phyloP scores from a whole-genome alignment of 2,329 filamentous ascomycete species.

The Talaromyces sp. region DNA sequence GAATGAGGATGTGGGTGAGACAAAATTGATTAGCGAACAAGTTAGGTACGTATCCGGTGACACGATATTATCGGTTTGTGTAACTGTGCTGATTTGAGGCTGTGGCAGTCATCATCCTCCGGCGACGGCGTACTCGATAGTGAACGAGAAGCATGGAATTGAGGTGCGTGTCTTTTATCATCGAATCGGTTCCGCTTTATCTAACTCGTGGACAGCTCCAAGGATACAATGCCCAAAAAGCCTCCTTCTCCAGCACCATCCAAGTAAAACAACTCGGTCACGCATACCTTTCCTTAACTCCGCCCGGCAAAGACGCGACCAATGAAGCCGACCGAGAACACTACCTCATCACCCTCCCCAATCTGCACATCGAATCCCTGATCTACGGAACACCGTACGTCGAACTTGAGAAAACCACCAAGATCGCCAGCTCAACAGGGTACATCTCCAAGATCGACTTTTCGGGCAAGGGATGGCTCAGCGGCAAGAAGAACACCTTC shows the following conservation, averaged over 20 bases:
- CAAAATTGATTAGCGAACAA: slow-evolving; percentile 87
- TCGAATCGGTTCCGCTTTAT: not conserved
- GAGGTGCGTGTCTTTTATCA: slow-evolving; percentile 36
- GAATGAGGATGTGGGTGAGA: slow-evolving; percentile 64
- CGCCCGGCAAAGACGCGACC: slow-evolving; percentile 52
- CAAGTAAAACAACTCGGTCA: slow-evolving; percentile 94
- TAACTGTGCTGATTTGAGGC: slow-evolving; percentile 13
- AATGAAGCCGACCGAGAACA: slow-evolving; percentile 52
- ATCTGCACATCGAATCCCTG: slow-evolving; percentile 88
- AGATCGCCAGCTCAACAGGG: slow-evolving; percentile 81
- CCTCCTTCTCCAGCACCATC: slow-evolving; percentile 89
- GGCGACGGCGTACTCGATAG: slow-evolving; percentile 89
- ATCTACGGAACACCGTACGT: slow-evolving; percentile 74
- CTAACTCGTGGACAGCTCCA: slow-evolving; percentile 43
- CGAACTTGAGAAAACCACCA: slow-evolving; percentile 80
- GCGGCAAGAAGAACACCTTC: slow-evolving; percentile 92
- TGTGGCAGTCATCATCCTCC: slow-evolving; percentile 74
- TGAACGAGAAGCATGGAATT: slow-evolving; percentile 79
- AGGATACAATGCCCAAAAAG: slow-evolving; percentile 95
- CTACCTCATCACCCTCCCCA: slow-evolving; percentile 88
- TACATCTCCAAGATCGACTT: slow-evolving; percentile 91
- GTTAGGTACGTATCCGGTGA: slow-evolving; percentile 56
- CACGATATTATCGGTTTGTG: not conserved
- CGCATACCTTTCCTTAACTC: slow-evolving; percentile 68
- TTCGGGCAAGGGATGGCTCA: slow-evolving; percentile 88